Evolutionary conservation across 345 rosid species (phyloP).

Genomic region (Abelmoschus esculentus): DNA sequence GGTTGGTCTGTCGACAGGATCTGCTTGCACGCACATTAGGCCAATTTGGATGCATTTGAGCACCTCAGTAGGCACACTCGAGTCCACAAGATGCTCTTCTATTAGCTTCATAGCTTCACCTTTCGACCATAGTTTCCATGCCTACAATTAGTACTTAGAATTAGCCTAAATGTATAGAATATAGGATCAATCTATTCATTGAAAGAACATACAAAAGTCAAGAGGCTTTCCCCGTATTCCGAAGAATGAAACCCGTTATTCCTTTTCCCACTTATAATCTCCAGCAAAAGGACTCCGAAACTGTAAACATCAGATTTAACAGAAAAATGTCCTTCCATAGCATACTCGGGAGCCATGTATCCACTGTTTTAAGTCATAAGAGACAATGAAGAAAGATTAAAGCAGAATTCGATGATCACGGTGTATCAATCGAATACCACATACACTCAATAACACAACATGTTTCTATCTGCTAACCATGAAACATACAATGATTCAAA

Average conservation of each 20-base stretch:
- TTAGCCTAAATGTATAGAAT: neutral
- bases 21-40: conserved; percentile 55
- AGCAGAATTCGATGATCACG: neutral
- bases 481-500: neutral
- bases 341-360: conserved; percentile 36
- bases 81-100: conserved; percentile 17
- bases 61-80: conserved; percentile 33
- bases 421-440: no score
- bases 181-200: neutral
- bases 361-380: neutral
- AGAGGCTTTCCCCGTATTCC: conserved; percentile 14
- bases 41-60: conserved; percentile 10
- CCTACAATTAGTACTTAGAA: conserved; percentile 11
- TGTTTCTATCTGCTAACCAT: no score
- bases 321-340: conserved; percentile 33
- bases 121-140: neutral
- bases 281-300: conserved; percentile 34
- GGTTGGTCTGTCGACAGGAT: conserved; percentile 43
- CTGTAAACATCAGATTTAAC: conserved; percentile 35
- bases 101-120: neutral
- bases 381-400: neutral
- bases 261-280: conserved; percentile 28
- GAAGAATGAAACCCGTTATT: conserved; percentile 22
- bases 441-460: no score
- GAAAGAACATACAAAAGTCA: conserved; percentile 20